Percentiles rank a stretch among this genome's conserved stretches.
These are phyloP conservation scores for Penstemon newberryi DNA, from an alignment of 257 asterid species.

Conservation along the genomic window DNA sequence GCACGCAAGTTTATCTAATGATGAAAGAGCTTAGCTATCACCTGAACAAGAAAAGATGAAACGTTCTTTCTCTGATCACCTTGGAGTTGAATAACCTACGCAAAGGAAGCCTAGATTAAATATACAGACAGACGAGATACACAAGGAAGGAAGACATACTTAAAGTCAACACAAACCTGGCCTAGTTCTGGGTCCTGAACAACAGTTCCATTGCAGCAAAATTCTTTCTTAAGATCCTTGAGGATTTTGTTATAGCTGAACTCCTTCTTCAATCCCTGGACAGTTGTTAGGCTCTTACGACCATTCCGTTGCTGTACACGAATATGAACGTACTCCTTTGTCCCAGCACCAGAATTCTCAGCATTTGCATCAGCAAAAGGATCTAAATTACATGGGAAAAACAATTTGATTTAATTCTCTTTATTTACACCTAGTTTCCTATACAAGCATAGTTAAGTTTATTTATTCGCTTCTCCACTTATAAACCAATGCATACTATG, in stretches of 20 bases:
- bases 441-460: no score
- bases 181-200: constrained; percentile 90
- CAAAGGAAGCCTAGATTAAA: neutral
- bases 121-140: neutral
- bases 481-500: no score
- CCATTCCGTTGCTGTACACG: constrained; percentile 76
- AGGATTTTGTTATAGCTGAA: constrained; percentile 66
- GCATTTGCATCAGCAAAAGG: constrained; percentile 83
- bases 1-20: neutral
- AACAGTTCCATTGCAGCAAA: constrained; percentile 95
- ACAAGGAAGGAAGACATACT: neutral
- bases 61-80: constrained; percentile 64
- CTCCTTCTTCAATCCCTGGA: constrained; percentile 67
- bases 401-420: no score
- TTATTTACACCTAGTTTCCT: no score
- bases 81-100: constrained; percentile 71
- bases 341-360: constrained; percentile 67
- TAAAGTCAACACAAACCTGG: constrained; percentile 45
- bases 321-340: constrained; percentile 66
- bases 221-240: constrained; percentile 85
- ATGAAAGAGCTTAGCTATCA: constrained; percentile 10
- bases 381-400: constrained; percentile 30
- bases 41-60: constrained; percentile 53
- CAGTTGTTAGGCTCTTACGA: constrained; percentile 75
- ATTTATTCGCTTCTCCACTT: no score